Percentiles rank a stretch among this genome's conserved stretches.
These are phyloP conservation scores for Cinchona pubescens DNA, from an alignment of 257 asterid species.

Conservation along the genomic window DNA sequence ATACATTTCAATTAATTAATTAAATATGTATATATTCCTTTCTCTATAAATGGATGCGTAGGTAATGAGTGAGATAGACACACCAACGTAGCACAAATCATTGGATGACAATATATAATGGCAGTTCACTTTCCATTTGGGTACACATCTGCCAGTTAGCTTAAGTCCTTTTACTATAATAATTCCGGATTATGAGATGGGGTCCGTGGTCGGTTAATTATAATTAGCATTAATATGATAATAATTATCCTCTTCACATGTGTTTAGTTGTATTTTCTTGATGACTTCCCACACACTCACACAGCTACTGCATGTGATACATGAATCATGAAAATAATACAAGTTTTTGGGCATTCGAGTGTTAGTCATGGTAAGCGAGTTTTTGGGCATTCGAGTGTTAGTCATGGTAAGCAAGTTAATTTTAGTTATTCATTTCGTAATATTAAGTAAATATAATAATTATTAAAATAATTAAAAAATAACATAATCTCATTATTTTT, in stretches of 20 bases:
- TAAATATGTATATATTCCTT: background rate
- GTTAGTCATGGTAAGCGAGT: background rate
- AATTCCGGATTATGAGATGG: slow-evolving; percentile 30
- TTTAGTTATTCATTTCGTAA: too few species aligned
- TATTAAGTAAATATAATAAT: too few species aligned
- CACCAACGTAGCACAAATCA: slow-evolving; percentile 48
- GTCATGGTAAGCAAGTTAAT: too few species aligned
- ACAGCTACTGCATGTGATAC: slow-evolving; percentile 17
- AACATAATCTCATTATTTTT: too few species aligned
- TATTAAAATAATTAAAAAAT: too few species aligned
- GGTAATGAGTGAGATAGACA: slow-evolving; percentile 32
- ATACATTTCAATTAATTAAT: background rate
- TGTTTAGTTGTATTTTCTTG: slow-evolving; percentile 14
- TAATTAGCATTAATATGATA: slow-evolving; percentile 3
- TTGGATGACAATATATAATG: slow-evolving; percentile 48
- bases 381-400: too few species aligned
- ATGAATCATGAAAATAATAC: slow-evolving; percentile 8
- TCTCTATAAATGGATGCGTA: slow-evolving; percentile 5
- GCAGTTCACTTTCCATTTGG: slow-evolving; percentile 44
- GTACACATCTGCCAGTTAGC: slow-evolving; percentile 32
- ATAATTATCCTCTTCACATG: slow-evolving; percentile 19
- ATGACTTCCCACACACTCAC: background rate
- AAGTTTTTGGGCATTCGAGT: background rate
- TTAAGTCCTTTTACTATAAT: slow-evolving; percentile 25
- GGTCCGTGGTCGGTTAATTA: slow-evolving; percentile 48